Percentiles rank a stretch among this genome's conserved stretches.
Evolutionary conservation across 345 rosid genomes (phyloP).

Genomic region (Pelargonium nanum): DNA sequence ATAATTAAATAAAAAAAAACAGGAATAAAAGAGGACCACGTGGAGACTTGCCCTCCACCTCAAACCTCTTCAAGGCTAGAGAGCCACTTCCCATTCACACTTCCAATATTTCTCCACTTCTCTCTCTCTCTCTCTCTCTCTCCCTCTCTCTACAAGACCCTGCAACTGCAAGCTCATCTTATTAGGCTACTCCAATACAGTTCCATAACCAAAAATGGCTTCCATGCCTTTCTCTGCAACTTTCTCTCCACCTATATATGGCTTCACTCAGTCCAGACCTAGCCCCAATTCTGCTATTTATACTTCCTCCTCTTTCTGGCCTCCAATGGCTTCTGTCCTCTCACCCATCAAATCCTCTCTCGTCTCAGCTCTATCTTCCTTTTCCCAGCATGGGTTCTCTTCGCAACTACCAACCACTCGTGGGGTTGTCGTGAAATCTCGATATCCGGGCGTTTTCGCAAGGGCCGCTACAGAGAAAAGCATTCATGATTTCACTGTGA

Average conservation of each 20-base stretch:
- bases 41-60: neutral
- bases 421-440: neutral
- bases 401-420: neutral
- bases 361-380: neutral
- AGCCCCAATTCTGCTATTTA: conserved; percentile 11
- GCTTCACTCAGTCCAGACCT: conserved; percentile 16
- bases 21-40: neutral
- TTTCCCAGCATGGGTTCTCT: neutral
- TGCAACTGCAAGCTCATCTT: neutral
- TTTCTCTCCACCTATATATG: neutral
- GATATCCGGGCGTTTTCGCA: neutral
- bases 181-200: neutral
- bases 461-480: neutral
- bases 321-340: neutral
- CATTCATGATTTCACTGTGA: neutral
- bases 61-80: neutral
- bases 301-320: neutral
- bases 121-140: neutral
- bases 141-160: neutral
- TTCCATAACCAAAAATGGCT: conserved; percentile 17
- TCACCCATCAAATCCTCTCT: neutral
- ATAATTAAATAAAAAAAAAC: neutral
- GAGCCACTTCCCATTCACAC: neutral
- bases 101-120: neutral
- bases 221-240: conserved; percentile 17